Evolutionary conservation across 2,329 filamentous ascomycete genomes (phyloP), one percentile per base, ranked within the genome.

Genomic region (Botrytis fragariae): DNA sequence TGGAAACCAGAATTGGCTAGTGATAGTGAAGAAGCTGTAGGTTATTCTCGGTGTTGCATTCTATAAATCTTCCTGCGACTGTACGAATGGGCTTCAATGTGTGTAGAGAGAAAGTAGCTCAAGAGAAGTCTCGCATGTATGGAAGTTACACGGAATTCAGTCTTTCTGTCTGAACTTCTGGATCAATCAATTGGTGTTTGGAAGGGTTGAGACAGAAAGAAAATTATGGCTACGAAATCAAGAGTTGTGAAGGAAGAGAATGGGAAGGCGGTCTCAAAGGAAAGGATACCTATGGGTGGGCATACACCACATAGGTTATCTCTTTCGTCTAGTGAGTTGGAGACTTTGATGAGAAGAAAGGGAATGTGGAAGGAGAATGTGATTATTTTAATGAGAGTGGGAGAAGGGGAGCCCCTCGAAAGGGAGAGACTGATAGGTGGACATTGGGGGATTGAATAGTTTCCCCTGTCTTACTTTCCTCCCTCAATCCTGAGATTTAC

Each of bases 1-100:
- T 96, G 93, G 93, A 92, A 92, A 83, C 86, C 91, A 35, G 90
- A 92, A 81, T 85, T 97, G 68, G 93, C 93, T 4, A 92, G 90
- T 68, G 89, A 93, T 82, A 93, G 91, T 82, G 93, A 97, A 85
- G 92, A 93, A 81, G 89, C 89, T 78, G 86, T 96, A 83, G 76
- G 87, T 72, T 59, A 82, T 73, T 59, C n/a, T 18, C 25, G 29
- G 29, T 42, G 37, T 32, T 20, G 9, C 48, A 64, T 42, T 25
- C 25, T 54, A 25, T 64, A 14, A 51, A 25, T 68, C 61, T 22
- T 16, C 42, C 5, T 39, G 25, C 12, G 12, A n/a, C n/a, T 51
- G 20, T 63, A 22, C 12, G 29, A 14, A 8, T 35, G 22, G 22
- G 16, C 9, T 70, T 54, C 37, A 18, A 4, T 4, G 51, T 51